Conservation (phyloP, 1,139 yeast species). For the Pneumocystis jirovecii region DNA sequence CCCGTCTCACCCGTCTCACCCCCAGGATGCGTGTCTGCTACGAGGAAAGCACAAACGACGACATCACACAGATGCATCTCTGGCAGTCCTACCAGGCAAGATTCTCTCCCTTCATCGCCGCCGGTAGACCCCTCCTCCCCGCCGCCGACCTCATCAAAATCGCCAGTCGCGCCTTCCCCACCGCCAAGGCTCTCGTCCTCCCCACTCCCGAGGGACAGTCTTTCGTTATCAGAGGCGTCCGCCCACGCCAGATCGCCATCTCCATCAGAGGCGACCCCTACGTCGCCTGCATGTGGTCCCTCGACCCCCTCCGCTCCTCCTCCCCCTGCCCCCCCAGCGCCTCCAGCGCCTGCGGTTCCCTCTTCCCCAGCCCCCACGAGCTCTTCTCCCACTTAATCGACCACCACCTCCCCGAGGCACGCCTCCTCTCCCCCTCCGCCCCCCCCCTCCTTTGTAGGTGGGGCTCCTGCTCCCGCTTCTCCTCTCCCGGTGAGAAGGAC, state of each 20-base stretch:
- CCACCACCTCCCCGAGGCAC: conserved; percentile 12
- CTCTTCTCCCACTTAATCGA: conserved; percentile 15
- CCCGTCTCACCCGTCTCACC: no score
- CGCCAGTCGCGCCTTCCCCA: conserved; percentile 80
- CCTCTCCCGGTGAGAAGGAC: conserved; percentile 12
- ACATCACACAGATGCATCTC: conserved; percentile 84
- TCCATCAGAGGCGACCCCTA: conserved; percentile 22
- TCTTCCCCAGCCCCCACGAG: conserved; percentile 14
- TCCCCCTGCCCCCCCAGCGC: conserved; percentile 8
- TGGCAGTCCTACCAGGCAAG: conserved; percentile 93
- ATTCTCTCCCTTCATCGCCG: conserved; percentile 41
- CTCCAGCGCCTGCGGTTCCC: conserved; percentile 8
- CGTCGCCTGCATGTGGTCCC: conserved; percentile 15
- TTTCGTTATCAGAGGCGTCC: conserved; percentile 82
- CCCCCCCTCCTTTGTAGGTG: conserved; percentile 12
- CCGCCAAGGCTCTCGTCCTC: conserved; percentile 87
- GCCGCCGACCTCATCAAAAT: conserved; percentile 95
- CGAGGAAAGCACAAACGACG: conserved; percentile 60
- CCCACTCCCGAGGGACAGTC: conserved; percentile 38
- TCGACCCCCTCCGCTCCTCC: not conserved
- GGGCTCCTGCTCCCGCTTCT: conserved; percentile 14
- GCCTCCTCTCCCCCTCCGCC: conserved; percentile 2
- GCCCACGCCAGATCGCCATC: conserved; percentile 43
- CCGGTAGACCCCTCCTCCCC: conserved; percentile 53
- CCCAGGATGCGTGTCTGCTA: conserved; percentile 61